phyloP scores from a whole-genome alignment of 345 rosid species.

The Populus alba region DNA sequence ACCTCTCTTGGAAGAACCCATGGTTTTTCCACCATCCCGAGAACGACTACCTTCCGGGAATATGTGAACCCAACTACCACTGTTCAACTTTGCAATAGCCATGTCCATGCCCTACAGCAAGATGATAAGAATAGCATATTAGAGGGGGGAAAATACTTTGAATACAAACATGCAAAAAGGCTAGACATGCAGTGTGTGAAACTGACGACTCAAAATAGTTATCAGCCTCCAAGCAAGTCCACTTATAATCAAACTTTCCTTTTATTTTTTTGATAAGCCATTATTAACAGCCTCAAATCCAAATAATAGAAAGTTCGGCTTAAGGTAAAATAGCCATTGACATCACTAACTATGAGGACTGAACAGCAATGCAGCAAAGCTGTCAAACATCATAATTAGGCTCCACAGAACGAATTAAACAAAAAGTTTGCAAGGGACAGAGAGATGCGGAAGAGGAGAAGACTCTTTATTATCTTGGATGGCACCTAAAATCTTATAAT shows the following conservation, averaged over 20 bases:
- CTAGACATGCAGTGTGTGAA: not conserved
- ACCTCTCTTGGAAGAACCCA: constrained; percentile 84
- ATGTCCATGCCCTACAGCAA: constrained; percentile 85
- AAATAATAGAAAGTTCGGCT: too few relatives aligned
- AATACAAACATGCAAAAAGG: not conserved
- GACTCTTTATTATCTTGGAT: not conserved
- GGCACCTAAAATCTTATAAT: not conserved
- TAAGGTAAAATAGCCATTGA: too few relatives aligned
- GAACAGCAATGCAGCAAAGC: too few relatives aligned
- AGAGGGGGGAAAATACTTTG: not conserved
- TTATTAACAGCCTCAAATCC: too few relatives aligned
- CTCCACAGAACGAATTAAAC: not conserved
- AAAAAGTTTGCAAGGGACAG: not conserved
- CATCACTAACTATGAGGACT: too few relatives aligned
- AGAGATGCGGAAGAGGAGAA: not conserved
- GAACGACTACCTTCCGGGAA: constrained; percentile 98
- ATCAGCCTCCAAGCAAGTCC: too few relatives aligned
- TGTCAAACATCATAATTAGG: not conserved
- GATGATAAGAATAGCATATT: not conserved
- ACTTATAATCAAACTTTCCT: too few relatives aligned
- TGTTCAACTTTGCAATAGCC: constrained; percentile 81
- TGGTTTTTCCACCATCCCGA: constrained; percentile 87
- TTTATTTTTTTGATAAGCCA: too few relatives aligned
- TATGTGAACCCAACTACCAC: constrained; percentile 97
- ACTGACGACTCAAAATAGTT: too few relatives aligned